Conservation (phyloP, 2,329 filamentous ascomycete species). For the Cordyceps tenuipes region DNA sequence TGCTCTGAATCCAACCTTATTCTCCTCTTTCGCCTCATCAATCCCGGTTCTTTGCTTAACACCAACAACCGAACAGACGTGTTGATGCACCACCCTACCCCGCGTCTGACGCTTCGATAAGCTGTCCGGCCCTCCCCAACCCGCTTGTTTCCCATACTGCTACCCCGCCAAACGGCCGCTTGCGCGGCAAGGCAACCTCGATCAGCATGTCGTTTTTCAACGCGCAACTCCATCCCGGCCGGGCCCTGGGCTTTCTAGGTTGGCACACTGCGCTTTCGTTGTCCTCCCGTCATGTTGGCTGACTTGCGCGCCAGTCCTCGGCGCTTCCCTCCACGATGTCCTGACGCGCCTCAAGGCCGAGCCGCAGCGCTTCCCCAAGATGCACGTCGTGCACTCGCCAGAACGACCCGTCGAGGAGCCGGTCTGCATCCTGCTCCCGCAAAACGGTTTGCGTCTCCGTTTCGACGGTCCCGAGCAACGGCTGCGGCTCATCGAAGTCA, state of each 20-base stretch:
- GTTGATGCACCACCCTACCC: neutral
- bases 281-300: neutral
- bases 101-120: neutral
- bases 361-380: conserved; percentile 69
- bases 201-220: conserved; percentile 41
- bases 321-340: conserved; percentile 84
- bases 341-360: conserved; percentile 83
- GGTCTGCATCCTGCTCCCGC: conserved; percentile 65
- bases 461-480: conserved; percentile 94
- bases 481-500: conserved; percentile 79
- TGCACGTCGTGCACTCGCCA: conserved; percentile 77
- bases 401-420: conserved; percentile 65
- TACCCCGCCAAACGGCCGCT: conserved; percentile 4
- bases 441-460: conserved; percentile 79
- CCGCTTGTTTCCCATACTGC: neutral
- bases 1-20: neutral
- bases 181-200: neutral
- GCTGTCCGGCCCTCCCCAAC: neutral
- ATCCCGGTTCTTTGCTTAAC: neutral
- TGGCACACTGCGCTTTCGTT: neutral
- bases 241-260: conserved; percentile 55
- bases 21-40: neutral
- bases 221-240: conserved; percentile 58
- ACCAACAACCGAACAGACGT: neutral
- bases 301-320: conserved; percentile 53